A percentile compares a stretch with the other conserved stretches of the same genome.
phyloP scores from a whole-genome alignment of 805 yeast species.

The Huiozyma naganishii region DNA sequence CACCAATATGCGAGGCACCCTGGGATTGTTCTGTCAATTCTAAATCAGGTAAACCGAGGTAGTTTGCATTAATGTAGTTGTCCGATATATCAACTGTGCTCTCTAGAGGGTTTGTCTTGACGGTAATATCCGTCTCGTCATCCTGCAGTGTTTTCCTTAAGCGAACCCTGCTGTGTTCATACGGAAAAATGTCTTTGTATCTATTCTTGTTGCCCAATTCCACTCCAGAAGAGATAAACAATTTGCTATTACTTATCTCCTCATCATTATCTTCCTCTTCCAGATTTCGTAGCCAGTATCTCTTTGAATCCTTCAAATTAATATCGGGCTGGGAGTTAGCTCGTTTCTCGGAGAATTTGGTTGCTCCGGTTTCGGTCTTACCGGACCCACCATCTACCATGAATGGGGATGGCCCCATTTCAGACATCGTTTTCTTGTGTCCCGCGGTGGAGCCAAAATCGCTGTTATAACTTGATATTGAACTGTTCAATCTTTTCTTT shows the following conservation, averaged over 20 bases:
- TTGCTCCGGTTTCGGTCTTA: neutral
- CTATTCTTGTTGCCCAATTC: constrained; percentile 76
- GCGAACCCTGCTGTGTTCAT: constrained; percentile 73
- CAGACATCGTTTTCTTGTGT: constrained; percentile 4
- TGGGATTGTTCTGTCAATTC: constrained; percentile 3
- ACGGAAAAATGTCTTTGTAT: constrained; percentile 81
- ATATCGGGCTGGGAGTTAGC: constrained; percentile 17
- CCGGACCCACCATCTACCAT: neutral
- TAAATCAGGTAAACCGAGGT: constrained; percentile 31
- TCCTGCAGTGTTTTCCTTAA: constrained; percentile 25
- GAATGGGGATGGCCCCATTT: neutral
- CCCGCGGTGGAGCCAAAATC: too few species aligned
- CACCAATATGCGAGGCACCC: constrained; percentile 3
- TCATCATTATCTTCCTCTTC: constrained; percentile 11
- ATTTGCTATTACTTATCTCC: constrained; percentile 12
- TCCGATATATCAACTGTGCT: constrained; percentile 16
- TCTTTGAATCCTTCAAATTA: neutral
- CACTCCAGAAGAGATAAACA: constrained; percentile 59
- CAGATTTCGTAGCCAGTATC: constrained; percentile 7
- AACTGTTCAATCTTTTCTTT: constrained; percentile 45
- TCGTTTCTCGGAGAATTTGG: constrained; percentile 5
- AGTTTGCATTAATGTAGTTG: constrained; percentile 84
- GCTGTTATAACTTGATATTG: constrained; percentile 4
- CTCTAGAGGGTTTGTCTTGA: constrained; percentile 6
- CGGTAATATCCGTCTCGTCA: neutral